These are phyloP conservation scores for Rhodotorula sp. DNA, from an alignment of 1,284 basidiomycete genomes.

Conservation along the genomic window DNA sequence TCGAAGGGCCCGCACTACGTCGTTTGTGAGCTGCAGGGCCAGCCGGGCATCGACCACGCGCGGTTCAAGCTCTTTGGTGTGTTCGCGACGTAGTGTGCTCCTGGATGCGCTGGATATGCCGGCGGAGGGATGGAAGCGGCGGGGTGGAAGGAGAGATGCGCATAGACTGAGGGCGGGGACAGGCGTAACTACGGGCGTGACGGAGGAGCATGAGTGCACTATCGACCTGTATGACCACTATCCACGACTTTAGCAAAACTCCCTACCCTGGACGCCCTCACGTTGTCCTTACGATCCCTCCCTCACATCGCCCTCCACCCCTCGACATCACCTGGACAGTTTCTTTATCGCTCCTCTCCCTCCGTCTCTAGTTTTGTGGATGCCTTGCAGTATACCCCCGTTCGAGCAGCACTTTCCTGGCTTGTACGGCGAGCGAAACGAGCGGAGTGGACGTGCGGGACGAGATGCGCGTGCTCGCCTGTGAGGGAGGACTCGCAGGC, in stretches of 20 bases:
- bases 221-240: too few species aligned
- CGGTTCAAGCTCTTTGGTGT: constrained; percentile 39
- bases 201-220: too few species aligned
- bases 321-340: neutral
- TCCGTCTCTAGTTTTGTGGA: neutral
- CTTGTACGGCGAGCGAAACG: neutral
- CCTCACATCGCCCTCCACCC: neutral
- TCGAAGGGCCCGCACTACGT: constrained; percentile 46
- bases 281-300: neutral
- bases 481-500: too few species aligned
- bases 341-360: neutral
- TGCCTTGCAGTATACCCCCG: neutral
- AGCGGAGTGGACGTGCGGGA: neutral
- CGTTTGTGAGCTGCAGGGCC: constrained; percentile 47
- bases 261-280: too few species aligned
- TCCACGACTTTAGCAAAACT: neutral
- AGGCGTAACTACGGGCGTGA: too few species aligned
- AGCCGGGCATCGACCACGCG: constrained; percentile 39
- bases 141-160: neutral
- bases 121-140: neutral
- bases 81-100: constrained; percentile 34
- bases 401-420: neutral
- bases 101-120: too few species aligned
- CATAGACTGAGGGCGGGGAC: too few species aligned
- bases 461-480: neutral